Conservation (phyloP, 495 filamentous ascomycete species). For the Hypoxylon subgilvum region DNA sequence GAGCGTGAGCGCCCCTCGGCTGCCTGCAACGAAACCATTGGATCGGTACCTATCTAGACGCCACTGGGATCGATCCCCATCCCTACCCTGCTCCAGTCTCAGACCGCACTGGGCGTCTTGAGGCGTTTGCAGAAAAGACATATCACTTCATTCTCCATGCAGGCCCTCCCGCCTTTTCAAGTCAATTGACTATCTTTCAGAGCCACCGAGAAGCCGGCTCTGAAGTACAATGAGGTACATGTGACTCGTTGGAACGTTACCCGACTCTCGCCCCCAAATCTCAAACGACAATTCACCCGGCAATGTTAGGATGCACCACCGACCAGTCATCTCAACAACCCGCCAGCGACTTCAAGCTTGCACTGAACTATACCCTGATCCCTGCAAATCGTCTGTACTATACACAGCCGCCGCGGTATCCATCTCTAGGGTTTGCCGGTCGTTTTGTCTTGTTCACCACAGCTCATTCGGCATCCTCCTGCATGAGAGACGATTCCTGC, state of each 20-base stretch:
- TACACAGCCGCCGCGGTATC: constrained; percentile 7
- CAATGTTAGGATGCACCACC: constrained; percentile 19
- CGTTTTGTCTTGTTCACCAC: constrained; percentile 3
- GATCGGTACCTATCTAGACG: constrained; percentile 26
- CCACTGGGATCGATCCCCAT: constrained; percentile 14
- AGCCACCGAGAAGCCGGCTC: constrained; percentile 11
- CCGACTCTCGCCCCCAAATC: constrained; percentile 27
- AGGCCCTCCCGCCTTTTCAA: constrained; percentile 24
- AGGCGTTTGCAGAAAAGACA: constrained; percentile 27
- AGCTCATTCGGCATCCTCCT: constrained; percentile 15
- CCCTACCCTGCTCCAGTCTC: constrained; percentile 16
- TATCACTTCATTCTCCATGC: constrained; percentile 21
- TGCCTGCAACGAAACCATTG: constrained; percentile 26
- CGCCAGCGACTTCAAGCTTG: constrained; percentile 7
- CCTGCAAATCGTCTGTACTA: constrained; percentile 12
- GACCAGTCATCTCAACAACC: constrained; percentile 15
- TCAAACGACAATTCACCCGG: constrained; percentile 12
- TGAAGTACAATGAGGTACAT: constrained; percentile 21
- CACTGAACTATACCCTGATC: constrained; percentile 5
- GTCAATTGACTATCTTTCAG: constrained; percentile 10
- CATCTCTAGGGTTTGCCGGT: not conserved
- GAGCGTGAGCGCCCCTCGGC: constrained; percentile 34
- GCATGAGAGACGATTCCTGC: constrained; percentile 18
- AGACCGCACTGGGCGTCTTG: constrained; percentile 20
- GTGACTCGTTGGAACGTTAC: constrained; percentile 18